phyloP scores from a whole-genome alignment of 768 basidiomycete genomes.

The Mycena capillaripes region DNA sequence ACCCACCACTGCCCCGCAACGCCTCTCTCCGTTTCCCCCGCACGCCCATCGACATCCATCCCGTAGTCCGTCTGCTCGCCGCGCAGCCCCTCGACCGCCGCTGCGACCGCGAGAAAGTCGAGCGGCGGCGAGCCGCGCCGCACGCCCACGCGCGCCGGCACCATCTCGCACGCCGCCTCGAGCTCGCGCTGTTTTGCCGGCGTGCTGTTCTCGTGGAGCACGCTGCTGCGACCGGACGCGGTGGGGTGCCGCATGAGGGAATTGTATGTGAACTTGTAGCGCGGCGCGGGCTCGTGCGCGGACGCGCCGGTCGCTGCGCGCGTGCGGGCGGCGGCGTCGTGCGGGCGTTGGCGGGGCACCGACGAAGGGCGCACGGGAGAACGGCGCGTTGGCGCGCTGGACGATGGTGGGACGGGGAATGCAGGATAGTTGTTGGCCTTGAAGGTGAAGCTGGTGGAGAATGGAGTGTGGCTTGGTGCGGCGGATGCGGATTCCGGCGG shows the following conservation, averaged over 20 bases:
- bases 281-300: not conserved
- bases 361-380: not conserved
- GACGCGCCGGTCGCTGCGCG: conserved; percentile 9
- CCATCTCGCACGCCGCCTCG: conserved; percentile 2
- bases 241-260: conserved; percentile 11
- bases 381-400: not conserved
- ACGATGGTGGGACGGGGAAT: not conserved
- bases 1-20: not conserved
- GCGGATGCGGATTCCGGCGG: not conserved
- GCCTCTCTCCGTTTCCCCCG: too few species aligned
- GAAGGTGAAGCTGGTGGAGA: not conserved
- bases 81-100: not conserved
- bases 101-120: too few species aligned
- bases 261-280: conserved; percentile 1
- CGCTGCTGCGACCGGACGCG: not conserved
- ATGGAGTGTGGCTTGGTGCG: too few species aligned
- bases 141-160: not conserved
- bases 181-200: conserved; percentile 5
- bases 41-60: not conserved
- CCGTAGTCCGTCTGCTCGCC: not conserved
- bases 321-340: not conserved
- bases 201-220: not conserved
- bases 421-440: not conserved
- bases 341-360: not conserved
- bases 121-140: not conserved